Base-by-base conservation (phyloP, 768 basidiomycete species). In the Lanmaoa pseudosensibilis region DNA sequence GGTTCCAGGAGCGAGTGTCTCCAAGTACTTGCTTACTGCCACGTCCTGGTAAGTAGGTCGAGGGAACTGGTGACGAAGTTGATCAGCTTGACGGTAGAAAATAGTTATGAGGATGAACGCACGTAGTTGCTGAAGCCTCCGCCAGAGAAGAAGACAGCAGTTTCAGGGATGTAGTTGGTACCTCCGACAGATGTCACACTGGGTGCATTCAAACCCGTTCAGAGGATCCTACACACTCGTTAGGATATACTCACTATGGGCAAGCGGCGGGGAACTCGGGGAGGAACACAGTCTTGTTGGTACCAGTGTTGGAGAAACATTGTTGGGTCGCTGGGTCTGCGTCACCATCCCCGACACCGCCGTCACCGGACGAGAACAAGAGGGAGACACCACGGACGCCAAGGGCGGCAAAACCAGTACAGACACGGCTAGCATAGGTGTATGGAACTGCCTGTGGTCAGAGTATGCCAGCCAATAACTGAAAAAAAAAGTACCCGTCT, bases 131-230 rank as follows among this genome's bases (percentile, higher is more conserved):
- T 88, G 73, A 90, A 91, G 3, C 88, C 88, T 36, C 88, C 88
- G 1, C 87, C 86, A 13, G 86, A 88, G 74, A 88, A 86, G 59
- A 50, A 67, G 0, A 78, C 80, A 0, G 82, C 83, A 15, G 75
- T 75, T 67, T 91, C 88, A 0, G 86, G 87, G 48, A 87, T 71
- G 39, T 72, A 58, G 23, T 68, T 69, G 1, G 88, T 90, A 10
- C 82, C 89, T 8, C 89, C 89, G 3, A 92, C 88, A 3, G 85
- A 58, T 4, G 89, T 92, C 19, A 89, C 85, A 58, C 88, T 90
- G 9, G 11, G 23, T 32, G 19, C 2, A 21, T 52, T 46, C 12
- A 5, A 36, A 25, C 16, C 12, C 9, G 2, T 33, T 60, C 13
- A 44, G 25, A 32, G 11, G 1, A 44, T 3, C n/a, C 15, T 19